phyloP scores from a whole-genome alignment of 208 protist genomes.

The Endotrypanum monterogeii region DNA sequence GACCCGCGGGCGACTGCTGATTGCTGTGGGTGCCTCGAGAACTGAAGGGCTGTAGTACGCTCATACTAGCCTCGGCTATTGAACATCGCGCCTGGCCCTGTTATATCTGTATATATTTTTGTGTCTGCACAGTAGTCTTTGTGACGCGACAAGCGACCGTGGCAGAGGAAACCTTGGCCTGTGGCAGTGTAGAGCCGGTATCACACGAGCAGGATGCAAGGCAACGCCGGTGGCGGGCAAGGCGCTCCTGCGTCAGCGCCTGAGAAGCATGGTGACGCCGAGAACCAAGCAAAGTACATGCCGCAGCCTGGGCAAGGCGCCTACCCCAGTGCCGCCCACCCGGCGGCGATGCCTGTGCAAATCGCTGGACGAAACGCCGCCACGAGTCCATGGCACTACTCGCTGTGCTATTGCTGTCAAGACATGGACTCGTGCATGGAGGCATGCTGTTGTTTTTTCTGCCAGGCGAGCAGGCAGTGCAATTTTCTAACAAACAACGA shows the following conservation, averaged over 20 bases:
- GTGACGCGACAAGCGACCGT: no score
- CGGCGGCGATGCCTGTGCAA: no score
- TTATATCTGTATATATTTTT: no score
- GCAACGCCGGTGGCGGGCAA: neutral
- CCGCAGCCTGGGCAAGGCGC: neutral
- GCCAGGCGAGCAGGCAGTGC: constrained; percentile 48
- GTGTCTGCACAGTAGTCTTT: no score
- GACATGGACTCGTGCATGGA: constrained; percentile 45
- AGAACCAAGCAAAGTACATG: neutral
- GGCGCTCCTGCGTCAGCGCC: neutral
- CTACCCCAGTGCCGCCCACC: neutral
- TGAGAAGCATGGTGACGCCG: neutral
- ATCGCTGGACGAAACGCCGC: rapidly evolving
- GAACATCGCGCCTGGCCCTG: no score
- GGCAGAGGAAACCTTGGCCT: no score
- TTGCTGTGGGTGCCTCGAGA: no score
- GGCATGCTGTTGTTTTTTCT: constrained; percentile 39
- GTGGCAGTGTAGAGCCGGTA: neutral
- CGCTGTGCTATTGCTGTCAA: constrained; percentile 33
- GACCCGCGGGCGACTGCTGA: no score
- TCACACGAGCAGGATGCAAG: neutral
- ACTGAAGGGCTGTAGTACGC: no score
- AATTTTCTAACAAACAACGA: constrained; percentile 36
- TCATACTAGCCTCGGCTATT: no score
- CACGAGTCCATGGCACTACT: constrained; percentile 36